Evolutionary conservation across 805 yeast genomes (phyloP).

Genomic region (Sungouiella thailandica): DNA sequence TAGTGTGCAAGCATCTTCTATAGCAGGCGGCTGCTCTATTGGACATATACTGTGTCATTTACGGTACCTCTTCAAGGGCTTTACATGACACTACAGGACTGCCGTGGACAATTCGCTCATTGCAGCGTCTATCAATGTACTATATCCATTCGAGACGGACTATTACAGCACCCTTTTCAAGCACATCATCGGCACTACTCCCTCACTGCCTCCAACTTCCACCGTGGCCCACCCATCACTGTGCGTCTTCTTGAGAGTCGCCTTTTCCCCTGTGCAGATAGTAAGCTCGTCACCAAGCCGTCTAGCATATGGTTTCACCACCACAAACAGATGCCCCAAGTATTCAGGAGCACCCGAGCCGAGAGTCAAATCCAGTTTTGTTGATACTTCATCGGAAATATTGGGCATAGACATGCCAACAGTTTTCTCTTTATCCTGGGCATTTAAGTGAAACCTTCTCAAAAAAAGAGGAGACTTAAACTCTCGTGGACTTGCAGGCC

Average conservation of each 20-base stretch:
- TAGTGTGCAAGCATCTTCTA: no score
- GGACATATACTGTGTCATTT: no score
- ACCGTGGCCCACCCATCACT: conserved; percentile 39
- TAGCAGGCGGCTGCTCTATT: no score
- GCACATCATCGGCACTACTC: conserved; percentile 33
- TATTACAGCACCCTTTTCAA: no score
- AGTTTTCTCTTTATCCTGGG: conserved; percentile 11
- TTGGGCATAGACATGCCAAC: no score
- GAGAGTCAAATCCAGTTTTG: no score
- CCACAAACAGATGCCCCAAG: conserved; percentile 7
- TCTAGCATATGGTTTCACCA: conserved; percentile 23
- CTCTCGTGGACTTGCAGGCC: conserved; percentile 9
- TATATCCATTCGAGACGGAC: no score
- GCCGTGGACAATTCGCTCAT: no score
- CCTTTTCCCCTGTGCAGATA: conserved; percentile 27
- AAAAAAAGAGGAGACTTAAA: conserved; percentile 28
- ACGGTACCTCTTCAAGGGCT: no score
- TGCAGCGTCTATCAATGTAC: no score
- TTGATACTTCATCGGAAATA: conserved; percentile 9
- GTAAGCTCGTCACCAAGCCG: conserved; percentile 31
- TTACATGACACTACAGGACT: no score
- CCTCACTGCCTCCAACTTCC: conserved; percentile 16
- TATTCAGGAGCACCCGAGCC: no score
- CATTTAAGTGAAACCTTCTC: conserved; percentile 27
- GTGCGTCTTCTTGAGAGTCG: conserved; percentile 19